Conservation (phyloP, 495 filamentous ascomycete species). For the Geopyxis carbonaria region DNA sequence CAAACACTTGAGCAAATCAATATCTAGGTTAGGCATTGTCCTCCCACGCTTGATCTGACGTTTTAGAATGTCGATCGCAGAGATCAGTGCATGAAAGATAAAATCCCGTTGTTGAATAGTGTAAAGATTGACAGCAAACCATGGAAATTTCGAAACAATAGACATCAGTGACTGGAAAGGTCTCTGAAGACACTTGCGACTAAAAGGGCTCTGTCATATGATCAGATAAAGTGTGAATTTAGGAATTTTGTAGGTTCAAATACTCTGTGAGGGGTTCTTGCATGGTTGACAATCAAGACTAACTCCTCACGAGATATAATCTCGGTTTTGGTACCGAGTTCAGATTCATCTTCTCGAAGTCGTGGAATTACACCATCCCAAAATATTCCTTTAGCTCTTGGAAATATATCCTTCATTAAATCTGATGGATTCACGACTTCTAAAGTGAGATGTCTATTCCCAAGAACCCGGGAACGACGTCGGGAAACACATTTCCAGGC, state of each 20-base stretch:
- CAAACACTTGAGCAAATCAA: conserved; percentile 18
- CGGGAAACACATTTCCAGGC: conserved; percentile 25
- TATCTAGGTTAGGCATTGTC: conserved; percentile 23
- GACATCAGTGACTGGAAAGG: conserved; percentile 25
- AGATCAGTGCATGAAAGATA: conserved; percentile 21
- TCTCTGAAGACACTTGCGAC: conserved; percentile 24
- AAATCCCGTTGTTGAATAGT: conserved; percentile 24
- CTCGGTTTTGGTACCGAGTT: conserved; percentile 13
- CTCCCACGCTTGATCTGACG: conserved; percentile 25
- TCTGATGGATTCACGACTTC: conserved; percentile 24
- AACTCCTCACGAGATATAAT: conserved; percentile 22
- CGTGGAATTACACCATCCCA: conserved; percentile 25
- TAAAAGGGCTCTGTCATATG: conserved; percentile 22
- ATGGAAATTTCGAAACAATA: conserved; percentile 25
- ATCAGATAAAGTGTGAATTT: conserved; percentile 1
- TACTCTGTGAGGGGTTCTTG: conserved; percentile 25
- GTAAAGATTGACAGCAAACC: conserved; percentile 23
- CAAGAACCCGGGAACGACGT: conserved; percentile 21
- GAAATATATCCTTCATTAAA: conserved; percentile 26
- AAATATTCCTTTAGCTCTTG: conserved; percentile 23
- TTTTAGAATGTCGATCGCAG: conserved; percentile 24
- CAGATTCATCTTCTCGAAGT: conserved; percentile 13
- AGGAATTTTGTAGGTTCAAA: conserved; percentile 7
- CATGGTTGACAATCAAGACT: conserved; percentile 24
- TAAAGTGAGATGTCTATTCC: conserved; percentile 23